A percentile compares a stretch with the other conserved stretches of the same genome.
Evolutionary conservation across 805 yeast genomes (phyloP).

Genomic region (Cyberlindnera sargentensis): DNA sequence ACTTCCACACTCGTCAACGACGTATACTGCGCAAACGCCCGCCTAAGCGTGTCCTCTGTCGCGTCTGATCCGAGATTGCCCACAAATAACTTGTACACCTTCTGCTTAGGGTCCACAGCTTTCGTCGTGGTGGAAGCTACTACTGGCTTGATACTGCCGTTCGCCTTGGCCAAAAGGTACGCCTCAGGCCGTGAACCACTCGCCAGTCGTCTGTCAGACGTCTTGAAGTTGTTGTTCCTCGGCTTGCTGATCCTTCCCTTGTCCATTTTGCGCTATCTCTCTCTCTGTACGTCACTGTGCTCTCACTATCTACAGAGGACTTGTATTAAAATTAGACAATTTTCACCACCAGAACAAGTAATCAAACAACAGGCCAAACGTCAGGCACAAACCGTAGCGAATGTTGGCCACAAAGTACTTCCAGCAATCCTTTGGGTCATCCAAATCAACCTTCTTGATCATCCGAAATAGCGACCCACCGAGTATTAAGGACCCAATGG

Average conservation of each 20-base stretch:
- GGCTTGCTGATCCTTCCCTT: conserved; percentile 8
- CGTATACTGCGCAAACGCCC: conserved; percentile 46
- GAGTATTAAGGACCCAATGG: conserved; percentile 57
- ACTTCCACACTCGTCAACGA: conserved; percentile 54
- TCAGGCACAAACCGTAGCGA: conserved; percentile 62
- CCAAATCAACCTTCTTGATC: conserved; percentile 70
- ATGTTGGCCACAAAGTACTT: conserved; percentile 70
- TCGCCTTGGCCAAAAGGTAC: conserved; percentile 28
- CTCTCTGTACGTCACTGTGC: background rate
- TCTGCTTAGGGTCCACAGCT: conserved; percentile 1
- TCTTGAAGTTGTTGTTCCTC: conserved; percentile 20
- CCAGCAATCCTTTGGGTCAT: conserved; percentile 81
- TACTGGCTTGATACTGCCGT: conserved; percentile 6
- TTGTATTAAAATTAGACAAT: no score
- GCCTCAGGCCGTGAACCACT: conserved; percentile 41
- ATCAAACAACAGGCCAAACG: conserved; percentile 61
- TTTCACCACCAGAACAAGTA: conserved; percentile 41
- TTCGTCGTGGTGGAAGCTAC: conserved; percentile 8
- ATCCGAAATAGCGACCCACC: conserved; percentile 60
- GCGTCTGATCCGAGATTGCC: conserved; percentile 71
- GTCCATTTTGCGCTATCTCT: background rate
- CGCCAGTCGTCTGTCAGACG: conserved; percentile 53
- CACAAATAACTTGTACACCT: conserved; percentile 58
- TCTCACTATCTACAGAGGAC: background rate
- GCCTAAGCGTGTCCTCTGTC: conserved; percentile 45